A percentile compares a stretch with the other conserved stretches of the same genome.
Conservation (phyloP, 495 filamentous ascomycete species). For the Trichoderma virens region DNA sequence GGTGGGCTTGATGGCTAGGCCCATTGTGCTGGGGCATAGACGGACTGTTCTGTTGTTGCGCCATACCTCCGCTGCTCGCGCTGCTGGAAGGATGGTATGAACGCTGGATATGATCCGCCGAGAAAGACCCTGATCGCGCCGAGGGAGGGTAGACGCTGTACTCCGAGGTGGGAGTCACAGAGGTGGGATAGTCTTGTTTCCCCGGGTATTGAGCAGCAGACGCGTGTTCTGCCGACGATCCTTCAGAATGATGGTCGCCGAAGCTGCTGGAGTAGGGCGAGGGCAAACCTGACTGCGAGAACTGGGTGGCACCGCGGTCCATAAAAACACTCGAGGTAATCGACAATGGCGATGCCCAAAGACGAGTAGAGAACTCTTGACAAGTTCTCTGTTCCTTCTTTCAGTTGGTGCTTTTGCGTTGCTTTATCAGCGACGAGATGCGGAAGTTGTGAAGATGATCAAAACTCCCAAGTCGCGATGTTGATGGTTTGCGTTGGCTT, state of each 20-base stretch:
- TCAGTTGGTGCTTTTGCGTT: too few species aligned
- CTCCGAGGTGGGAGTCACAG: constrained; percentile 80
- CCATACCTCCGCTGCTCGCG: constrained; percentile 81
- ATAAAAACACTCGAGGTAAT: constrained; percentile 51
- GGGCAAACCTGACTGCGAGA: constrained; percentile 98
- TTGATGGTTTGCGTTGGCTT: constrained; percentile 21
- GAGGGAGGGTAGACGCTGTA: constrained; percentile 75
- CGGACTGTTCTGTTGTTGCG: constrained; percentile 91
- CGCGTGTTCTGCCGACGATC: constrained; percentile 72
- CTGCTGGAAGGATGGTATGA: constrained; percentile 66
- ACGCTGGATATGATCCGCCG: constrained; percentile 68
- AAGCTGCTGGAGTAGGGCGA: constrained; percentile 66
- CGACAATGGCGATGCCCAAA: constrained; percentile 15
- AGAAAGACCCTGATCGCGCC: constrained; percentile 71
- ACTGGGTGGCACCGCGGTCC: constrained; percentile 86
- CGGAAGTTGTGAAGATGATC: not conserved
- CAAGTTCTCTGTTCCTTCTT: not conserved
- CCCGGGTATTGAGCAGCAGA: constrained; percentile 70
- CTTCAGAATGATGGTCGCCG: constrained; percentile 71
- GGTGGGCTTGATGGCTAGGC: constrained; percentile 45
- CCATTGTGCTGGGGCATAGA: constrained; percentile 57
- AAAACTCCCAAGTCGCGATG: constrained; percentile 1
- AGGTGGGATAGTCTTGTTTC: constrained; percentile 66
- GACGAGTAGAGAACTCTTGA: constrained; percentile 24
- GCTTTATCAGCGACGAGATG: not conserved